Evolutionary conservation across 257 asterid species (phyloP).

Genomic region (Fraxinus anomala): DNA sequence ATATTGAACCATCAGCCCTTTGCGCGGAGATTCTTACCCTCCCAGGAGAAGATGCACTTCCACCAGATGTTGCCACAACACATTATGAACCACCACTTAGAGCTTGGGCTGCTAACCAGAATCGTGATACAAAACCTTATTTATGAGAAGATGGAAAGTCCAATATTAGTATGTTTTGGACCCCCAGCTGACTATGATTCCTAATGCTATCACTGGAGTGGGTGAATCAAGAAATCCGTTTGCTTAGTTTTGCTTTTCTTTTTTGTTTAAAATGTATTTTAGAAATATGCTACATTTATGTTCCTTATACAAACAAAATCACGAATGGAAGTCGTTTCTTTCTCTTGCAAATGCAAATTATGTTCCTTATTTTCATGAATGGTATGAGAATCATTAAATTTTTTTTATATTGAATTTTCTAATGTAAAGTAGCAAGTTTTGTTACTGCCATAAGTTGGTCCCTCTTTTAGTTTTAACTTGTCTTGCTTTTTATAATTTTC

Average conservation of each 20-base stretch:
- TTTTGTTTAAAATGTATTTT: not conserved
- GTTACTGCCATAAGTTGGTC: not conserved
- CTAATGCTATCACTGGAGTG: not conserved
- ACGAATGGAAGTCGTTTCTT: not conserved
- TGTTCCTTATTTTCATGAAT: not conserved
- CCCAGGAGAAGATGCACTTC: conserved; percentile 79
- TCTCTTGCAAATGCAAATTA: not conserved
- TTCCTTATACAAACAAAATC: not conserved
- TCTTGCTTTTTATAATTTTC: not conserved
- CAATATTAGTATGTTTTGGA: conserved; percentile 58
- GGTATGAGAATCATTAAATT: not conserved
- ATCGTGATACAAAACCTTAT: conserved; percentile 36
- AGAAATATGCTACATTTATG: not conserved
- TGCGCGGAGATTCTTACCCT: conserved; percentile 57
- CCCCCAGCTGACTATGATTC: conserved; percentile 27
- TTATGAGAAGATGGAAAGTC: conserved; percentile 50
- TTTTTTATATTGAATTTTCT: not conserved
- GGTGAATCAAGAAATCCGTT: not conserved
- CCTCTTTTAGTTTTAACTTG: not conserved
- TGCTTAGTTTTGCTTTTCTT: not conserved
- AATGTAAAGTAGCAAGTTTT: not conserved
- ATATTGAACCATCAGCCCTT: conserved; percentile 73
- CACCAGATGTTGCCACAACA: conserved; percentile 83
- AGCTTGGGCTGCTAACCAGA: conserved; percentile 71
- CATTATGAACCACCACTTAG: conserved; percentile 78